A percentile compares a stretch with the other conserved stretches of the same genome.
Conservation (phyloP, 2,329 filamentous ascomycete genomes). For the Diaporthe aspalathi region DNA sequence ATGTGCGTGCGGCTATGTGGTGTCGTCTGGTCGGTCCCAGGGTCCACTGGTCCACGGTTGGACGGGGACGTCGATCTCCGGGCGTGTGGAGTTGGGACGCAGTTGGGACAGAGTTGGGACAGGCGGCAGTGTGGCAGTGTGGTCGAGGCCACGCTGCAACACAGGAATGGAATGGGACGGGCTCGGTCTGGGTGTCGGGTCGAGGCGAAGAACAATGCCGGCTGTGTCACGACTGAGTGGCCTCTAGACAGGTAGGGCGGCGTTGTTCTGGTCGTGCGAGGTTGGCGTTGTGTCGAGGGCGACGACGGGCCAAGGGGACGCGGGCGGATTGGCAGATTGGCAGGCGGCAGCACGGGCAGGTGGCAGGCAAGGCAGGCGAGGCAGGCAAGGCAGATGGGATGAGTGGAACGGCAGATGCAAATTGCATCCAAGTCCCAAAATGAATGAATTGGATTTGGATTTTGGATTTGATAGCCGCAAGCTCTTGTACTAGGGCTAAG, state of each 20-base stretch:
- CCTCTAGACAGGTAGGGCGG: slow-evolving; percentile 1
- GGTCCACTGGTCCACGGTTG: slow-evolving; percentile 6
- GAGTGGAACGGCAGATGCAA: not conserved
- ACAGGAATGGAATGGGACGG: not conserved
- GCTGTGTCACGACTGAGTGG: slow-evolving; percentile 10
- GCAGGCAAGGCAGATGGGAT: not conserved
- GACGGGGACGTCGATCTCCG: slow-evolving; percentile 23
- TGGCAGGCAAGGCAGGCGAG: not conserved
- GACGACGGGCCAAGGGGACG: not conserved
- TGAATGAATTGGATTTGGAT: slow-evolving; percentile 1
- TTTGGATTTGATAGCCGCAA: slow-evolving; percentile 21
- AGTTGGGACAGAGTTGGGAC: no score
- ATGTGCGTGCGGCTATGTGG: not conserved
- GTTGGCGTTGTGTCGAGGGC: slow-evolving; percentile 8
- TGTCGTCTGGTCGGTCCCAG: not conserved
- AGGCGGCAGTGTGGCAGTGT: no score
- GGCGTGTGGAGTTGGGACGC: slow-evolving; percentile 10
- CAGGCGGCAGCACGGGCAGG: no score
- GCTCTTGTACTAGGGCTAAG: not conserved
- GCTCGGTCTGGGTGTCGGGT: not conserved
- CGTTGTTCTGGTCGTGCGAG: not conserved
- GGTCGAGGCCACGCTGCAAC: slow-evolving; percentile 2
- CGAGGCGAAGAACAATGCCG: not conserved
- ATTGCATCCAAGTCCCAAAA: slow-evolving; percentile 2
- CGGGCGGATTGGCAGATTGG: no score